Base-by-base conservation (phyloP, 805 yeast genomes). In the Candida rishiriensis region DNA sequence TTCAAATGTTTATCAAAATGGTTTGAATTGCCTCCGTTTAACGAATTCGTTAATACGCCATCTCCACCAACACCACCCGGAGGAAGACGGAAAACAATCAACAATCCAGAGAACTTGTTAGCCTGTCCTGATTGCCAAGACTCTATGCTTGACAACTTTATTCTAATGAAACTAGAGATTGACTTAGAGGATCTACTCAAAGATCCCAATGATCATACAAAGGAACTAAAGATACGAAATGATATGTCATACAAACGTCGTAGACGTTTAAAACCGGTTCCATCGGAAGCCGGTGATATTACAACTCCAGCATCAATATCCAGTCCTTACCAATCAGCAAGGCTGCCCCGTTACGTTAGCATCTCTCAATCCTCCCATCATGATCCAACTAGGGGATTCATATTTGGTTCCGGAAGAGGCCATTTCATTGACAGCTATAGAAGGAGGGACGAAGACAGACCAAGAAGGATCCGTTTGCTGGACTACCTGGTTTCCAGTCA, bases 1-100 rank as follows among this genome's bases (percentile, higher is more conserved):
- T 57, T 48, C 42, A 63, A 61, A 43, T 45, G 59, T 10, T 46
- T 65, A 17, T 52, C 64, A 3, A 63, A 59, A 44, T 65, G 70
- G 70, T 64, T 62, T 52, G 63, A 57, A 13, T 49, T 65, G 14
- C 68, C 69, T 0, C 70, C 70, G 4, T 62, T 65, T 44, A 63
- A 62, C 44, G 63, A 63, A 38, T 60, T 56, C 38, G 51, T 54
- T 26, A 56, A 54, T 40, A 58, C 63, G 0, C 66, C 66, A 3
- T 54, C 64, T 2, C 68, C 66, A 9, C 66, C 66, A 9, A 62
- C 68, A 1, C 68, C 68, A 10, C 66, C 66, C 10, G 58, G 56
- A 15, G 55, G 54, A 7, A 48, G 51, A 29, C 40, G 50, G 12
- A 59, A 46, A 34, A 50, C 49, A n/a, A 42, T 53, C 15, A 57